phyloP scores from a whole-genome alignment of 164 flowering plant genomes.

The Hamamelis virginiana region DNA sequence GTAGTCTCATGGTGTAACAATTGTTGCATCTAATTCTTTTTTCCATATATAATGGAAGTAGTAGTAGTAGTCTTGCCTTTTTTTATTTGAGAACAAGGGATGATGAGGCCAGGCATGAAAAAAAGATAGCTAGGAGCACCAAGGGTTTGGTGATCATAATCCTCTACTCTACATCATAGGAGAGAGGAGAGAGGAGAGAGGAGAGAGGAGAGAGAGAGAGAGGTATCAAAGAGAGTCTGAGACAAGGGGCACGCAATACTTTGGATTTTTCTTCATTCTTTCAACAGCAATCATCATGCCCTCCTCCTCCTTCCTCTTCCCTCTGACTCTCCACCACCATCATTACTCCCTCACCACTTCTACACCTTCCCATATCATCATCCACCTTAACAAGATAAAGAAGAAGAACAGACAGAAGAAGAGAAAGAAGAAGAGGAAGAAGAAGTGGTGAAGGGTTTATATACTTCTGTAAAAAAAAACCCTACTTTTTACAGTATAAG shows the following conservation, averaged over 20 bases:
- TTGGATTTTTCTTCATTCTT: constrained; percentile 30
- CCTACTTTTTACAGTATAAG: background rate
- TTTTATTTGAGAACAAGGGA: constrained; percentile 7
- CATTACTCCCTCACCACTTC: constrained; percentile 35
- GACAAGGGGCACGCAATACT: constrained; percentile 22
- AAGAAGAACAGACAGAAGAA: background rate
- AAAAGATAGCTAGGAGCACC: constrained; percentile 16
- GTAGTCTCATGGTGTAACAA: background rate
- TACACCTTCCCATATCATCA: constrained; percentile 14
- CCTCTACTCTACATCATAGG: too few species aligned
- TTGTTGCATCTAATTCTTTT: background rate
- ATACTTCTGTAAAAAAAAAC: constrained; percentile 1
- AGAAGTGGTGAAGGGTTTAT: constrained; percentile 18
- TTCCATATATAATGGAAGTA: background rate
- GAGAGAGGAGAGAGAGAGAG: constrained; percentile 23
- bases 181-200: too few species aligned
- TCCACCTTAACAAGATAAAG: background rate
- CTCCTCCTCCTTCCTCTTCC: constrained; percentile 20
- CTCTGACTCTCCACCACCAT: constrained; percentile 30
- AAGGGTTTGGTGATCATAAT: too few species aligned
- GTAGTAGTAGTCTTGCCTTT: constrained; percentile 10
- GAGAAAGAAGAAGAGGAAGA: constrained; percentile 16
- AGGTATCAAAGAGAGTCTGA: constrained; percentile 11
- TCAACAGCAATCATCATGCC: constrained; percentile 41
- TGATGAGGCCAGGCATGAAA: constrained; percentile 5